A percentile compares a stretch with the other conserved stretches of the same genome.
Evolutionary conservation across 140 eudicot species (phyloP).

Genomic region (Stevia rebaudiana): DNA sequence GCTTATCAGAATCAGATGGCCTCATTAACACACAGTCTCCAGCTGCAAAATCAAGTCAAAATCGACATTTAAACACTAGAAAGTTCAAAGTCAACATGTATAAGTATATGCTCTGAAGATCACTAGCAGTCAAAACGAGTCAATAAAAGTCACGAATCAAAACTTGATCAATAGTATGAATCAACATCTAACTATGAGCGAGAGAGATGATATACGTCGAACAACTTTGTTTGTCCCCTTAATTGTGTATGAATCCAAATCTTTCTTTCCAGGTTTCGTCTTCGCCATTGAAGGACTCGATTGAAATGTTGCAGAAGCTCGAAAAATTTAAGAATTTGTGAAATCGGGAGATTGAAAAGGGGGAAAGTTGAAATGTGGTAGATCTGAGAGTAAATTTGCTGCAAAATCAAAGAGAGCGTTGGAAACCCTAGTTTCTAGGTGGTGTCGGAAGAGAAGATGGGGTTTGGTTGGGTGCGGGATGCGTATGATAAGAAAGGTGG

Average conservation of each 20-base stretch:
- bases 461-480: constrained; percentile 29
- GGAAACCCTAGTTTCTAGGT: constrained; percentile 35
- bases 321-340: background rate
- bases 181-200: background rate
- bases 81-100: background rate
- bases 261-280: constrained; percentile 76
- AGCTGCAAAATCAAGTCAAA: constrained; percentile 41
- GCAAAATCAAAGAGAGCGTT: constrained; percentile 6
- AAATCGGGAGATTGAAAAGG: background rate
- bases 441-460: constrained; percentile 19
- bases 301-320: background rate
- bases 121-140: background rate
- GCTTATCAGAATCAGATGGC: constrained; percentile 72
- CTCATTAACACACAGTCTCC: constrained; percentile 87
- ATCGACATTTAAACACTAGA: constrained; percentile 1
- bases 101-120: background rate
- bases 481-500: constrained; percentile 15
- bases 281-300: constrained; percentile 48
- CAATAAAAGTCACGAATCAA: constrained; percentile 9
- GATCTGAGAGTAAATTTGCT: background rate
- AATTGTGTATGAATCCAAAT: constrained; percentile 68
- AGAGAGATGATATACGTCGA: constrained; percentile 41
- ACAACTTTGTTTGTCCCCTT: constrained; percentile 80
- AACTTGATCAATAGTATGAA: background rate
- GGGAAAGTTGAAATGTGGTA: constrained; percentile 4